Conservation (phyloP, 768 basidiomycete genomes). For the Jaapia argillacea region DNA sequence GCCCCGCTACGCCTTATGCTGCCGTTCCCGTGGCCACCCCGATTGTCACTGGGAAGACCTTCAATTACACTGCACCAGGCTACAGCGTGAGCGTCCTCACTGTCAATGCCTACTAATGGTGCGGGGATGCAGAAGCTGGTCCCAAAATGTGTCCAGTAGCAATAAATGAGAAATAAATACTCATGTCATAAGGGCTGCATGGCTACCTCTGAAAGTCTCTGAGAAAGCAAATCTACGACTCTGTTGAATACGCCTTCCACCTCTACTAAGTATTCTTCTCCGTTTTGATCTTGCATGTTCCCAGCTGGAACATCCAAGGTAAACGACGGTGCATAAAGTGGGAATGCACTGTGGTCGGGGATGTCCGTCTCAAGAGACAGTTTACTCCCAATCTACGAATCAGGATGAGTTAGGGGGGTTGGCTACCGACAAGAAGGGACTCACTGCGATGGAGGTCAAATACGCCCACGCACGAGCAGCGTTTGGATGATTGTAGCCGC, state of each 20-base stretch:
- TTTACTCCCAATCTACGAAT: constrained; percentile 33
- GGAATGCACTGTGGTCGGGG: constrained; percentile 69
- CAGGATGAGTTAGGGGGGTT: constrained; percentile 1
- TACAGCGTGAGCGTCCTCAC: constrained; percentile 30
- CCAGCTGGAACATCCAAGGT: constrained; percentile 67
- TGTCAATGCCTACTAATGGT: constrained; percentile 4
- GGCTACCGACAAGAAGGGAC: constrained; percentile 18
- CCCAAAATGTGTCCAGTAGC: no score
- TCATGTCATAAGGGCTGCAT: no score
- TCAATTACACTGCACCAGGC: constrained; percentile 45
- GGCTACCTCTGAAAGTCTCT: not conserved
- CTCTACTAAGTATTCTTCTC: constrained; percentile 38
- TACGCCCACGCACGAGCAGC: constrained; percentile 83
- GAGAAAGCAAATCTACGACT: not conserved
- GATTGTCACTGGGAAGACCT: constrained; percentile 37
- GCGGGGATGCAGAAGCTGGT: not conserved
- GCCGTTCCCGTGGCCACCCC: constrained; percentile 35
- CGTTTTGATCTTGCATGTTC: constrained; percentile 68
- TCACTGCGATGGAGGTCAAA: constrained; percentile 66
- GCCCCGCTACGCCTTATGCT: constrained; percentile 35
- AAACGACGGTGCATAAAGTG: constrained; percentile 72
- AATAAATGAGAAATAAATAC: no score
- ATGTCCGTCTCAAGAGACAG: constrained; percentile 53
- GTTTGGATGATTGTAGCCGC: constrained; percentile 80
- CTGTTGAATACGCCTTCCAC: constrained; percentile 24